Conservation (phyloP, 164 flowering plant genomes). For the Houttuynia cordata region DNA sequence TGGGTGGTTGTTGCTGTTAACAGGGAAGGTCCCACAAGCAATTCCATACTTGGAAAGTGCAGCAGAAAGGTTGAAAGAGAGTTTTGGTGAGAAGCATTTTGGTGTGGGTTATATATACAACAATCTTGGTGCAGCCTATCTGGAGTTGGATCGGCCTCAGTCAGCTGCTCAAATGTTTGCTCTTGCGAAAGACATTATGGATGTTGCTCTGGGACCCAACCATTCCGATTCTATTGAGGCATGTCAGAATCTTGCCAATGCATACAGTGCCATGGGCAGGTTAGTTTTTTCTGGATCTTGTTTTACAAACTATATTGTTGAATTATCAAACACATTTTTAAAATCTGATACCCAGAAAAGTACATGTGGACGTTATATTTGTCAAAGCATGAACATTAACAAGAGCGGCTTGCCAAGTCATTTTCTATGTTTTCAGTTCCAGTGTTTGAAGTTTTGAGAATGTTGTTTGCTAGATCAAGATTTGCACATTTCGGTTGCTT, state of each 20-base stretch:
- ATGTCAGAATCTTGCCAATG: constrained; percentile 85
- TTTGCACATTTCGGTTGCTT: too few species aligned
- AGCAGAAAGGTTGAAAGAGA: constrained; percentile 62
- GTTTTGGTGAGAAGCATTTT: constrained; percentile 85
- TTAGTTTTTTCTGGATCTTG: constrained; percentile 11
- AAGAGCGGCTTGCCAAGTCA: too few species aligned
- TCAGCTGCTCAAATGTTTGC: constrained; percentile 93
- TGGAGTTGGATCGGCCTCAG: constrained; percentile 80
- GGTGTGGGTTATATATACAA: constrained; percentile 88
- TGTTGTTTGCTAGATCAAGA: too few species aligned
- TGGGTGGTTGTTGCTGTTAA: constrained; percentile 77
- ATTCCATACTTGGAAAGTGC: constrained; percentile 87
- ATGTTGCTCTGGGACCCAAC: constrained; percentile 79
- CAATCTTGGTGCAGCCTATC: constrained; percentile 87
- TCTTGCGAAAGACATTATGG: constrained; percentile 85
- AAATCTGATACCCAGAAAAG: too few species aligned
- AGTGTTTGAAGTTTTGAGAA: too few species aligned
- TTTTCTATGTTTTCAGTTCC: too few species aligned
- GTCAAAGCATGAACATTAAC: too few species aligned
- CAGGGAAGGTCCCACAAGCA: constrained; percentile 71
- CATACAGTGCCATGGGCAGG: constrained; percentile 74
- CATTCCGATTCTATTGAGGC: constrained; percentile 81
- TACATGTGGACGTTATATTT: too few species aligned
- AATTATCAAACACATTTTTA: too few species aligned
- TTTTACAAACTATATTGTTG: background rate